Evolutionary conservation across 352 stramenopile species (phyloP).

Genomic region (Elongisporangium senticosum): DNA sequence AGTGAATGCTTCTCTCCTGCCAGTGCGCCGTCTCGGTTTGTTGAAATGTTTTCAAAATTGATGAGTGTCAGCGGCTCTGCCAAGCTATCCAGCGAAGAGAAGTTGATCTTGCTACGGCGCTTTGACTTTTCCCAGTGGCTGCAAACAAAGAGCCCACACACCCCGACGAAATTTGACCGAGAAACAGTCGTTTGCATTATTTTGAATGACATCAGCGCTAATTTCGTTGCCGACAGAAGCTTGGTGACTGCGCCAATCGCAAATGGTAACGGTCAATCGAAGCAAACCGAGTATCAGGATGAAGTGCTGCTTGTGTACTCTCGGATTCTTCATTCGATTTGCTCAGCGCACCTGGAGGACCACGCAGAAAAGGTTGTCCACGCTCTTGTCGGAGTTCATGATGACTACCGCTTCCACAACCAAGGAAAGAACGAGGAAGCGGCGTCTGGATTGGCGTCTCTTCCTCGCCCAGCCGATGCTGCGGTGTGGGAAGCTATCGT

Average conservation of each 20-base stretch:
- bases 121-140: constrained; percentile 81
- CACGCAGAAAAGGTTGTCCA: constrained; percentile 81
- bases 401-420: constrained; percentile 73
- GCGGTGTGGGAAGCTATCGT: constrained; percentile 67
- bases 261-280: constrained; percentile 8
- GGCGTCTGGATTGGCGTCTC: constrained; percentile 7
- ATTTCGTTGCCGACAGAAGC: constrained; percentile 43
- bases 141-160: constrained; percentile 34
- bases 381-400: constrained; percentile 70
- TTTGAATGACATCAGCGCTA: constrained; percentile 55
- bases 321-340: constrained; percentile 67
- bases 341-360: constrained; percentile 56
- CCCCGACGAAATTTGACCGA: constrained; percentile 72
- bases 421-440: not conserved
- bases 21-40: constrained; percentile 62
- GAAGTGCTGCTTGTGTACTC: constrained; percentile 71
- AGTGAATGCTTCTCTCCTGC: constrained; percentile 81
- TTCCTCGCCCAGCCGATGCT: constrained; percentile 53
- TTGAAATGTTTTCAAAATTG: constrained; percentile 85
- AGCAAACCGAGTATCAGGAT: constrained; percentile 18
- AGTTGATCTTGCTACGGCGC: constrained; percentile 56
- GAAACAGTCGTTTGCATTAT: constrained; percentile 79
- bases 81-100: constrained; percentile 67
- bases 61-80: constrained; percentile 69
- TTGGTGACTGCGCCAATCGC: constrained; percentile 11